Conservation (phyloP, 495 filamentous ascomycete species). For the Terfezia claveryi region DNA sequence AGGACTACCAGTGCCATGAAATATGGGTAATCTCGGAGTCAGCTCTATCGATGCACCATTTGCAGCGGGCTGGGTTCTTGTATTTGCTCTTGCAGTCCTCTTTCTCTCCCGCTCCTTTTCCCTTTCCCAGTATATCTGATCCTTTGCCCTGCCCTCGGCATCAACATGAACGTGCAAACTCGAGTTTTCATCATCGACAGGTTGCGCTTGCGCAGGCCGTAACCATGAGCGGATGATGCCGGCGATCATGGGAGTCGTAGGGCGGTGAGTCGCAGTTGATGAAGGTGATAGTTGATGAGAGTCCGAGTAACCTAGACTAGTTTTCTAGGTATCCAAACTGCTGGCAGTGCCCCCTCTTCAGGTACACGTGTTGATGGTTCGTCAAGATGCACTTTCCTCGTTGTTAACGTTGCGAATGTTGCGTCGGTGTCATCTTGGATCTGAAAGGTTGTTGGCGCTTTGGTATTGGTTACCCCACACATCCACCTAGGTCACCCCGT, state of each 20-base stretch:
- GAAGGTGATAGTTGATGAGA: too few relatives aligned
- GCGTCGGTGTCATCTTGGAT: neutral
- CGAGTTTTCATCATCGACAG: neutral
- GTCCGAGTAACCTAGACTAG: neutral
- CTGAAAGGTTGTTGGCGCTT: neutral
- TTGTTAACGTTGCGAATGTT: neutral
- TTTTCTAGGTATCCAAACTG: neutral
- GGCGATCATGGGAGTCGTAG: neutral
- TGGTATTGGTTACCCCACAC: neutral
- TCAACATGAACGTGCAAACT: neutral
- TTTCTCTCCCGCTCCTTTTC: neutral
- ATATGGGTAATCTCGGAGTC: neutral
- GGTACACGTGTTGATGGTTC: neutral
- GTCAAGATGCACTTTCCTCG: neutral
- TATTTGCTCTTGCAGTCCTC: neutral
- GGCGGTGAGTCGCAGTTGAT: neutral
- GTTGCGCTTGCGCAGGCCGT: neutral
- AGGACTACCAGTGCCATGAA: neutral
- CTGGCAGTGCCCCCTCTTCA: neutral
- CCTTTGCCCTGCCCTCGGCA: neutral
- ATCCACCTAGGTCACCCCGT: neutral
- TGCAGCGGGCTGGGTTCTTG: neutral
- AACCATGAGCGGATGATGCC: neutral
- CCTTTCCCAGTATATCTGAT: neutral
- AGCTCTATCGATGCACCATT: neutral